These are phyloP conservation scores for Diplodia seriata DNA, from an alignment of 2,329 filamentous ascomycete species.

Conservation along the genomic window DNA sequence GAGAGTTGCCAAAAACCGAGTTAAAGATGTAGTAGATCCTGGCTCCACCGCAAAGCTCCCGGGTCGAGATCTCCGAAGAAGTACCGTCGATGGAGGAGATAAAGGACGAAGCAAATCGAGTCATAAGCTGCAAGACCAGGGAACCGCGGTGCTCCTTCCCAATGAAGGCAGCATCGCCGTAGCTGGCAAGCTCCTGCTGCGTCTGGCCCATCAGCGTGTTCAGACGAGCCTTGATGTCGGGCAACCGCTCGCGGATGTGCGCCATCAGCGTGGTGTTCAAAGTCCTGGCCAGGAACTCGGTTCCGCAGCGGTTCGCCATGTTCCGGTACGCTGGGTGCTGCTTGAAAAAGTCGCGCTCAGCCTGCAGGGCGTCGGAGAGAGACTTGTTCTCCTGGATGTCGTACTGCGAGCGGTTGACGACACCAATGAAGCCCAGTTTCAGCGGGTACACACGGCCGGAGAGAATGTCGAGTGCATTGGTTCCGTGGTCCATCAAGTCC, in stretches of 20 bases:
- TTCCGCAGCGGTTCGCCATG: slow-evolving; percentile 91
- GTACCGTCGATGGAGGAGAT: slow-evolving; percentile 99
- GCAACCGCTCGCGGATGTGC: slow-evolving; percentile 92
- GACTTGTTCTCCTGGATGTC: slow-evolving; percentile 96
- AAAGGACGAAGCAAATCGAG: slow-evolving; percentile 95
- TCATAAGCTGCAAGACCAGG: slow-evolving; percentile 96
- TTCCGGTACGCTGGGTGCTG: slow-evolving; percentile 97
- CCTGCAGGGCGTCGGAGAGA: slow-evolving; percentile 82
- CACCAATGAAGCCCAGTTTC: slow-evolving; percentile 96
- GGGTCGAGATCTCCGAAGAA: slow-evolving; percentile 97
- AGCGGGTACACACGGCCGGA: slow-evolving; percentile 95
- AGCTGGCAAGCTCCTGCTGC: slow-evolving; percentile 96
- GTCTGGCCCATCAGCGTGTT: slow-evolving; percentile 99
- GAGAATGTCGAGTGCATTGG: slow-evolving; percentile 96
- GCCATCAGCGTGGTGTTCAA: slow-evolving; percentile 94
- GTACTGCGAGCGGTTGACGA: slow-evolving; percentile 97
- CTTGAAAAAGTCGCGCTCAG: slow-evolving; percentile 93
- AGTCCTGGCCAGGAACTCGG: slow-evolving; percentile 91
- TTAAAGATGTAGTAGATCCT: slow-evolving; percentile 99
- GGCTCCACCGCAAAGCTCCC: slow-evolving; percentile 93
- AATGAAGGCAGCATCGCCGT: slow-evolving; percentile 96
- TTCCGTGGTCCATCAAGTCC: slow-evolving; percentile 98
- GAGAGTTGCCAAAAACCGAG: slow-evolving; percentile 94
- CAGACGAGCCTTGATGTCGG: slow-evolving; percentile 95
- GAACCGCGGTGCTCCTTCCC: slow-evolving; percentile 96